Conservation (phyloP, 352 stramenopile genomes). For the Pythium aquatile region DNA sequence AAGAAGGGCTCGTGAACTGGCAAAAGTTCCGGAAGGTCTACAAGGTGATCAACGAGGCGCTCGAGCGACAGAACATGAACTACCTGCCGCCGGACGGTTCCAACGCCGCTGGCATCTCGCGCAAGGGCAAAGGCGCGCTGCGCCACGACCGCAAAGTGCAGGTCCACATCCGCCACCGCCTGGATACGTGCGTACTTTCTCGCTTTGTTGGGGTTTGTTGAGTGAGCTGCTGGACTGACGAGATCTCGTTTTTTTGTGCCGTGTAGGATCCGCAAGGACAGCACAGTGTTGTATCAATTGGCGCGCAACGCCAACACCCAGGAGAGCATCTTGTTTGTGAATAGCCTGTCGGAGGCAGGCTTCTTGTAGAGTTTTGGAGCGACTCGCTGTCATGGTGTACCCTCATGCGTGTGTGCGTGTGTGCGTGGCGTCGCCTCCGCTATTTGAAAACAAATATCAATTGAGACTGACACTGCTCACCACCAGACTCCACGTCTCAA, state of each 20-base stretch:
- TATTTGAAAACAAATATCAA: not conserved
- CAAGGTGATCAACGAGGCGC: slow-evolving; percentile 71
- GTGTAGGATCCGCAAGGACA: slow-evolving; percentile 78
- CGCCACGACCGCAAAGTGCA: slow-evolving; percentile 74
- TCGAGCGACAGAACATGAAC: slow-evolving; percentile 77
- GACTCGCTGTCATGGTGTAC: not conserved
- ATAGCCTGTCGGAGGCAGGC: slow-evolving; percentile 84
- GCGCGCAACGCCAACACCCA: slow-evolving; percentile 86
- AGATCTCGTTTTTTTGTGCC: not conserved
- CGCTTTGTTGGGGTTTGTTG: slow-evolving; percentile 13
- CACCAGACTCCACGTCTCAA: too few relatives aligned
- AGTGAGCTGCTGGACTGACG: not conserved
- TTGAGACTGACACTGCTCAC: too few relatives aligned
- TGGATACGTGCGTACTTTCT: slow-evolving; percentile 71
- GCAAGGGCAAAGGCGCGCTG: slow-evolving; percentile 74
- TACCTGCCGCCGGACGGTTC: slow-evolving; percentile 54
- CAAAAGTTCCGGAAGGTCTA: slow-evolving; percentile 86
- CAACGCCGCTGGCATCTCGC: slow-evolving; percentile 41
- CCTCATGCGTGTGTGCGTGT: slow-evolving; percentile 15
- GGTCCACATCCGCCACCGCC: slow-evolving; percentile 68
- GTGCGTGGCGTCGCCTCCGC: not conserved
- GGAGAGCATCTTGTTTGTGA: slow-evolving; percentile 88
- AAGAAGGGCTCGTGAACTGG: slow-evolving; percentile 85
- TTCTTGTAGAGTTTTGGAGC: slow-evolving; percentile 53
- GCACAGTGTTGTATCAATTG: slow-evolving; percentile 78